These are phyloP conservation scores for Phytophthora pseudosyringae DNA, from an alignment of 352 stramenopile species.

Conservation along the genomic window DNA sequence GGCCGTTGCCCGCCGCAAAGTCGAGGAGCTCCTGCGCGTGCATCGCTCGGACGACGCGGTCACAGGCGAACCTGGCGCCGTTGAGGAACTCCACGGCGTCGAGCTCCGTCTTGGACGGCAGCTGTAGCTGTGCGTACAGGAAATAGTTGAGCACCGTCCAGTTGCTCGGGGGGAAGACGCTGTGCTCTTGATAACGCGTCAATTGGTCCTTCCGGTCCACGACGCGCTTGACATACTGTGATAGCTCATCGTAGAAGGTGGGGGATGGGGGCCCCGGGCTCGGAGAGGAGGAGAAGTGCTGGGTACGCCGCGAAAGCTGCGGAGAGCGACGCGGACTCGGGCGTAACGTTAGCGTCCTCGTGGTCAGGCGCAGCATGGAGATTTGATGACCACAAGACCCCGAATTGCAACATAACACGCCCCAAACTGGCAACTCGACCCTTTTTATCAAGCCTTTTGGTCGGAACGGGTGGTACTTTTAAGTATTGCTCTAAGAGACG, in stretches of 20 bases:
- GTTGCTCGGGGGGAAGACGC: constrained; percentile 26
- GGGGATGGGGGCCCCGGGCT: constrained; percentile 14
- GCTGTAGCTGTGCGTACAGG: constrained; percentile 41
- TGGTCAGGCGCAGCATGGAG: too few species aligned
- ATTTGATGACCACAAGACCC: background rate
- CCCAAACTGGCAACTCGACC: too few species aligned
- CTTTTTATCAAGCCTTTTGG: too few species aligned
- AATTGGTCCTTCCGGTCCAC: constrained; percentile 34
- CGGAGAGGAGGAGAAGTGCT: constrained; percentile 37
- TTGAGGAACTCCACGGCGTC: constrained; percentile 54
- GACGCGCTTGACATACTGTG: constrained; percentile 35
- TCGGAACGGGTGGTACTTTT: too few species aligned
- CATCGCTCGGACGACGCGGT: constrained; percentile 40
- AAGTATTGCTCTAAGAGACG: too few species aligned
- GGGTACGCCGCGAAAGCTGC: background rate
- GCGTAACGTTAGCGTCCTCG: too few species aligned
- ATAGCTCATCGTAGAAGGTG: too few species aligned
- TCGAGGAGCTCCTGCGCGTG: constrained; percentile 42
- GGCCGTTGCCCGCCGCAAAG: constrained; percentile 27
- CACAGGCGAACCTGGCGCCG: constrained; percentile 44
- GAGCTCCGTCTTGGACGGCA: constrained; percentile 43
- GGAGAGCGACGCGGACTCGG: background rate
- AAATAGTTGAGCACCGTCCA: constrained; percentile 31
- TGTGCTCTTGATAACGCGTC: constrained; percentile 25
- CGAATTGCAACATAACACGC: too few species aligned